Conservation (phyloP, 2,329 filamentous ascomycete species). For the Cryphonectria radicalis region DNA sequence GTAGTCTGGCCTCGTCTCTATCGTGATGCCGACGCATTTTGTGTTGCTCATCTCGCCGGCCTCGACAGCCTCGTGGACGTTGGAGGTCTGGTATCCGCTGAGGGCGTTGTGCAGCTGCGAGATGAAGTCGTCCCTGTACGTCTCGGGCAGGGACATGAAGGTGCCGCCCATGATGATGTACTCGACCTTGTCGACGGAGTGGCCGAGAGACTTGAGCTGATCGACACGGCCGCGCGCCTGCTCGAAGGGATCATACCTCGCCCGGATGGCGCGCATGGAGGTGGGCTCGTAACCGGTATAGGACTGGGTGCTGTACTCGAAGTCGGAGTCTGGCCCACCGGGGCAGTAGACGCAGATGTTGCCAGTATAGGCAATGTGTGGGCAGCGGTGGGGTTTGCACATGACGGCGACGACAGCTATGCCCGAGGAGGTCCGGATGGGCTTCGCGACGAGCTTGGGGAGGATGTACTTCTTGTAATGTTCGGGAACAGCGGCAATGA, state of each 20-base stretch:
- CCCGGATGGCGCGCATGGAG: constrained; percentile 96
- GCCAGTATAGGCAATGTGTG: constrained; percentile 96
- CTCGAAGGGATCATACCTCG: constrained; percentile 96
- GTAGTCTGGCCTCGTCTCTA: constrained; percentile 96
- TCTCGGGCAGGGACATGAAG: constrained; percentile 92
- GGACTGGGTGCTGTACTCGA: constrained; percentile 98
- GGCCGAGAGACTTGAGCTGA: constrained; percentile 92
- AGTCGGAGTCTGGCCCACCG: constrained; percentile 95
- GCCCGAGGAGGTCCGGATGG: constrained; percentile 92
- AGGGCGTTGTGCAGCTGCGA: constrained; percentile 95
- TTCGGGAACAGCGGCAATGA: constrained; percentile 97
- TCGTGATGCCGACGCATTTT: constrained; percentile 98
- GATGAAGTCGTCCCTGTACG: constrained; percentile 92
- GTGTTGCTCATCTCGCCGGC: constrained; percentile 96
- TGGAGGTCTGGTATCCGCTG: constrained; percentile 90
- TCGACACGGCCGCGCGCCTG: constrained; percentile 95
- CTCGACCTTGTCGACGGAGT: constrained; percentile 98
- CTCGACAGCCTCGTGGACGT: constrained; percentile 93
- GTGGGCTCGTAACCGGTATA: constrained; percentile 99
- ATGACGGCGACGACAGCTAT: constrained; percentile 99
- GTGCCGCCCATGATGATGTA: constrained; percentile 99
- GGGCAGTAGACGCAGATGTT: constrained; percentile 99
- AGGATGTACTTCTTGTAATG: constrained; percentile 99
- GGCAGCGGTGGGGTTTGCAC: constrained; percentile 98
- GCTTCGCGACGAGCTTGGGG: constrained; percentile 94